Conservation (phyloP, 2,329 filamentous ascomycete species). For the Bipolaris oryzae region DNA sequence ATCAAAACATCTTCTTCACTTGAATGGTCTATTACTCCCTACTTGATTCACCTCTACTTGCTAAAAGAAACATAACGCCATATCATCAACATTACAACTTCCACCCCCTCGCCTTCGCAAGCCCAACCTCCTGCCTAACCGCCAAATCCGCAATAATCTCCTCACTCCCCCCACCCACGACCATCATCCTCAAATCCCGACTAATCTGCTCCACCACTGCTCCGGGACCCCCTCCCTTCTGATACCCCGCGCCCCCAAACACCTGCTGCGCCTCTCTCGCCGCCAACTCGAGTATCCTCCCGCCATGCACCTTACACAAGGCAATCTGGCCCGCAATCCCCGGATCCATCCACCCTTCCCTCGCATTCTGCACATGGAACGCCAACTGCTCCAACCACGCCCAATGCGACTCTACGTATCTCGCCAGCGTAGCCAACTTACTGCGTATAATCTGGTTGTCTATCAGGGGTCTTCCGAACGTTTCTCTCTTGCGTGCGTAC, state of each 20-base stretch:
- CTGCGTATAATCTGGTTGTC: conserved; percentile 64
- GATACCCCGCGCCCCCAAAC: conserved; percentile 60
- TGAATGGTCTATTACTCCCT: background rate
- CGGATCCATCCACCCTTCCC: conserved; percentile 46
- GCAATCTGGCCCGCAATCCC: conserved; percentile 50
- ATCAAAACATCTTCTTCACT: background rate
- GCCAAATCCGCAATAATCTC: conserved; percentile 61
- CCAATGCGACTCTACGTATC: conserved; percentile 66
- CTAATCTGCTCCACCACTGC: conserved; percentile 61
- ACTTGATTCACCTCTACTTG: background rate
- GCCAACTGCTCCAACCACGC: conserved; percentile 68
- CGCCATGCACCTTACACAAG: conserved; percentile 58
- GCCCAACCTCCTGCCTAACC: conserved; percentile 55
- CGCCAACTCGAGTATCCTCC: conserved; percentile 57
- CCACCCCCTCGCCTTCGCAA: conserved; percentile 53
- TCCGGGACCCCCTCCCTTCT: conserved; percentile 56
- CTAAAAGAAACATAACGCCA: too few species aligned
- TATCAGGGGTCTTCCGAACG: conserved; percentile 65
- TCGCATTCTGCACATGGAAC: conserved; percentile 57
- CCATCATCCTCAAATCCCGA: conserved; percentile 60
- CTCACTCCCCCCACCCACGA: conserved; percentile 61
- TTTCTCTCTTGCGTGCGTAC: conserved; percentile 60
- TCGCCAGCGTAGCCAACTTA: conserved; percentile 65
- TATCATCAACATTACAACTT: conserved; percentile 36
- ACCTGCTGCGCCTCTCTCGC: conserved; percentile 62